phyloP scores from a whole-genome alignment of 768 basidiomycete species.

The Termitomyces sp. region DNA sequence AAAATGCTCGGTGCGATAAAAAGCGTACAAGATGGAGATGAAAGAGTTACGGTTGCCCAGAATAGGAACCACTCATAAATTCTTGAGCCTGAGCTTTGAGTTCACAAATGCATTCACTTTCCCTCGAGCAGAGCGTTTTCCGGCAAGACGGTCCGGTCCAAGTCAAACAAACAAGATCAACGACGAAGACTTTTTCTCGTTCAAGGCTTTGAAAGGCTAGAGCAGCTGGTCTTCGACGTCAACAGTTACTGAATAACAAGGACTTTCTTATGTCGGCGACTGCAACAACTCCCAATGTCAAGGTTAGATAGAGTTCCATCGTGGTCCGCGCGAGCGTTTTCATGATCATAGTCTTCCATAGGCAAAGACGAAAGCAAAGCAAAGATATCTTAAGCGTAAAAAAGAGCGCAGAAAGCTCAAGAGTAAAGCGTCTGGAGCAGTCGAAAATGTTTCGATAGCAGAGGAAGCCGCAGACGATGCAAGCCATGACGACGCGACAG shows the following conservation, averaged over 20 bases:
- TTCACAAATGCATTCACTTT: not conserved
- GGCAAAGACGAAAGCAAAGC: slow-evolving; percentile 68
- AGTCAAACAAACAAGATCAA: not conserved
- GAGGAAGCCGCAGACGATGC: slow-evolving; percentile 19
- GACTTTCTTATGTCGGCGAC: not conserved
- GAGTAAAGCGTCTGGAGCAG: slow-evolving; percentile 13
- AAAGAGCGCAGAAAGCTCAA: slow-evolving; percentile 54
- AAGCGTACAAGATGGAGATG: not conserved
- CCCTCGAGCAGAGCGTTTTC: too few relatives aligned
- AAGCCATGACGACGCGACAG: slow-evolving; percentile 13
- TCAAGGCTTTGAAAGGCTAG: not conserved
- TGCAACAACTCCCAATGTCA: not conserved
- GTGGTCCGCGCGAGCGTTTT: slow-evolving; percentile 5
- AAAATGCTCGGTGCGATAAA: not conserved
- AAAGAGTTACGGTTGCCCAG: not conserved
- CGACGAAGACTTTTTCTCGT: not conserved
- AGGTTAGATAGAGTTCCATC: slow-evolving; percentile 9
- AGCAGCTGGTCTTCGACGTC: not conserved
- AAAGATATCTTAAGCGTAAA: slow-evolving; percentile 71
- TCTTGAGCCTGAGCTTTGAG: not conserved
- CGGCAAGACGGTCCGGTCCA: not conserved
- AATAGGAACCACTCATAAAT: not conserved
- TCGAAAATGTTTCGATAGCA: slow-evolving; percentile 4
- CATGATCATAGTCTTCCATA: slow-evolving; percentile 21
- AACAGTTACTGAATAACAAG: not conserved